These are phyloP conservation scores for Zasmidium angulare DNA, from an alignment of 2,329 filamentous ascomycete species.

Conservation along the genomic window DNA sequence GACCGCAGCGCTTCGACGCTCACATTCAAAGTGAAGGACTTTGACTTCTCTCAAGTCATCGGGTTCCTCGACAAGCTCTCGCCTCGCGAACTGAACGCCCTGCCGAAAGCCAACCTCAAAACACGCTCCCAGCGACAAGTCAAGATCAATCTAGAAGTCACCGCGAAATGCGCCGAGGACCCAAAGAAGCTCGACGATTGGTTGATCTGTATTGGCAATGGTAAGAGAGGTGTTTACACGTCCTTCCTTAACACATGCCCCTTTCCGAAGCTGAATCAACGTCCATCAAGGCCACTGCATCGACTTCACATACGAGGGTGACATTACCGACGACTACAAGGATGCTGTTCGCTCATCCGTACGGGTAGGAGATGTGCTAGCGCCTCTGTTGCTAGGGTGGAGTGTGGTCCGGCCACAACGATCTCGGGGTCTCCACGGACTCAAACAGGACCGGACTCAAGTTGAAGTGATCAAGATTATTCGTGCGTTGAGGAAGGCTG, in stretches of 20 bases:
- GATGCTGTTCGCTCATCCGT: too few relatives aligned
- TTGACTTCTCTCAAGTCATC: slow-evolving; percentile 4
- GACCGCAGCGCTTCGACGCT: neutral
- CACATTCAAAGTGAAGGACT: neutral
- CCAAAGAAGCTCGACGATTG: neutral
- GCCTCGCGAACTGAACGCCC: neutral
- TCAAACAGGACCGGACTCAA: too few relatives aligned
- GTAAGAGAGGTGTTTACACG: neutral
- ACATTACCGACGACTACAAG: too few relatives aligned
- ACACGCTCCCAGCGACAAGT: neutral
- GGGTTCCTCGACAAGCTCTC: neutral
- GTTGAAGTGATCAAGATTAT: too few relatives aligned
- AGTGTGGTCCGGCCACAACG: too few relatives aligned
- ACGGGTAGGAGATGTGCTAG: too few relatives aligned
- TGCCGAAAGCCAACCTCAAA: neutral
- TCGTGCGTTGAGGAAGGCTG: too few relatives aligned
- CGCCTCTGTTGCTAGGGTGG: too few relatives aligned
- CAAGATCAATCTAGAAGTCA: neutral
- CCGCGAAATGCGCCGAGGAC: neutral
- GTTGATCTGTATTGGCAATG: neutral
- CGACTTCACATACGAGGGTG: neutral
- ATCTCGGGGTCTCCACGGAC: too few relatives aligned
- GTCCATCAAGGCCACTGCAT: neutral
- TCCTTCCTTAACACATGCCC: neutral
- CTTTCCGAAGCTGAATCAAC: neutral